Evolutionary conservation across 2,329 filamentous ascomycete species (phyloP), one percentile per base, ranked within the genome.

Genomic region (Penicillium sp.): DNA sequence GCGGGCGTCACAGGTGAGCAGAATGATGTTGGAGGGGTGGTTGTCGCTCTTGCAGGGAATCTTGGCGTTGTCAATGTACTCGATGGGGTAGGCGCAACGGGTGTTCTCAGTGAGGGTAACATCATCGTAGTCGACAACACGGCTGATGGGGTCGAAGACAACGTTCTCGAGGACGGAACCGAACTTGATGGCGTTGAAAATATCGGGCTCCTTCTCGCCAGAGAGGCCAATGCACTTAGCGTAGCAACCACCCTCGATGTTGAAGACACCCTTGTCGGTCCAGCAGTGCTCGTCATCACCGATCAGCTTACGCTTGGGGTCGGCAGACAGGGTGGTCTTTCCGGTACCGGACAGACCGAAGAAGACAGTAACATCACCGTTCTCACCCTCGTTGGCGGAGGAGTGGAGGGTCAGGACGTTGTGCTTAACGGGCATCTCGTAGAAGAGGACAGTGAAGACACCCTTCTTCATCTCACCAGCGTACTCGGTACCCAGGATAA

Each of bases 221-320:
- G 94, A 97, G 54, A 99, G 88, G 65, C 93, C 93, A 74, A 99
- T 93, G 78, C 89, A 93, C 88, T 99, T 99, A 78, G 94, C 94
- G 80, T 99, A 99, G 85, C 94, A 99, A 64, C 94, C 94, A 69
- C 94, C 94, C 81, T 99, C 94, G 56, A 99, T 99, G 85, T 99
- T 99, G 89, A 99, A 99, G 74, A 99, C 87, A 76, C 94, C 94
- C 55, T 79, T 86, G 75, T 99, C 94, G 68, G 88, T 92, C 94
- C 94, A 99, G 89, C 94, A 97, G 85, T 99, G 94, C 88, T 99
- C 94, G 74, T 99, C 94, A 70, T 99, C 94, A 74, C 94, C 94
- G 69, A 99, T 99, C 71, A 99, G 81, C 63, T 90, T 87, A 74
- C 94, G 92, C 83, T 97, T 95, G 69, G 92, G 92, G 77, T 99